A percentile compares a stretch with the other conserved stretches of the same genome.
Conservation (phyloP, 176 grass and related monocot genomes). For the Ampelocalamus luodianensis region DNA sequence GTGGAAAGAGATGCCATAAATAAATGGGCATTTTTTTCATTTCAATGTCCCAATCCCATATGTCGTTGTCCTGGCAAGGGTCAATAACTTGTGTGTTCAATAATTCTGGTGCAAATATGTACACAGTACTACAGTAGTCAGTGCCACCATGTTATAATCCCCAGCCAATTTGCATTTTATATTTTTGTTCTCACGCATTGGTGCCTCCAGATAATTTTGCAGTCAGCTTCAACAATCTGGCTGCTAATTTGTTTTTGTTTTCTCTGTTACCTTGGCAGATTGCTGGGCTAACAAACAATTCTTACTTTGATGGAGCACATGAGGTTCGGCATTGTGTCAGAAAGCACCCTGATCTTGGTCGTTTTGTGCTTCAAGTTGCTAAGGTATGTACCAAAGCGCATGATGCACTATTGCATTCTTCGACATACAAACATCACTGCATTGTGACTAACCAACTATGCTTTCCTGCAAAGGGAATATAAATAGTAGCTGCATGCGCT, state of each 20-base stretch:
- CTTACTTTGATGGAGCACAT: conserved; percentile 69
- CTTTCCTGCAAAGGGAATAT: background rate
- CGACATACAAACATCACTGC: conserved; percentile 15
- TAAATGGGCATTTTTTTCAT: background rate
- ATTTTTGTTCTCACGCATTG: background rate
- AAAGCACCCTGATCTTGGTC: conserved; percentile 78
- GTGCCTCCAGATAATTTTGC: conserved; percentile 14
- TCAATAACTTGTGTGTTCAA: background rate
- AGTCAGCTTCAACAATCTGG: conserved; percentile 14
- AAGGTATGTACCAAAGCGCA: conserved; percentile 61
- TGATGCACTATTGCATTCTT: conserved; percentile 1
- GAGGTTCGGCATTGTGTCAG: conserved; percentile 80
- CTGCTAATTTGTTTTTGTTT: conserved; percentile 14
- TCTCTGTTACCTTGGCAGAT: conserved; percentile 56
- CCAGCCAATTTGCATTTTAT: background rate
- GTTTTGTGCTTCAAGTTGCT: conserved; percentile 81
- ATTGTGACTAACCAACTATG: conserved; percentile 1
- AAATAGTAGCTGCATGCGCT: background rate
- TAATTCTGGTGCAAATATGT: conserved; percentile 22
- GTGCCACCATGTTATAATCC: background rate
- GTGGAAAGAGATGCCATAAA: background rate
- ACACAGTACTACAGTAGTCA: background rate
- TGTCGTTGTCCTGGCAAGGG: background rate
- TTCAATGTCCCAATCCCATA: background rate
- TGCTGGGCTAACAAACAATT: conserved; percentile 94